phyloP scores from a whole-genome alignment of 768 basidiomycete genomes.

The Lentinula sp. region DNA sequence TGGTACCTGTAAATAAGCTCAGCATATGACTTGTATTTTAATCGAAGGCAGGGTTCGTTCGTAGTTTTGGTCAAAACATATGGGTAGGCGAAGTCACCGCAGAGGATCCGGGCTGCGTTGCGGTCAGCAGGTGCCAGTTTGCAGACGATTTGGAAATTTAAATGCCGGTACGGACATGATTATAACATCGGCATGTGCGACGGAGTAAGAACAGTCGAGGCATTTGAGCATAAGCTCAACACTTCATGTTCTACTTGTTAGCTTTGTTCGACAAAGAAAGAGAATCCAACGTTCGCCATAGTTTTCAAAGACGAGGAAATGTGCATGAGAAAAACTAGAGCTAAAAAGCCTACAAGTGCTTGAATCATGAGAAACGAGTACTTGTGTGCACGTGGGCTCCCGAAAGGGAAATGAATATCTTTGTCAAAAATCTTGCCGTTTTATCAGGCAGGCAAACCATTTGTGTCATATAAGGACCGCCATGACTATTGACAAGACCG shows the following conservation, averaged over 20 bases:
- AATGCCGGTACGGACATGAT: neutral
- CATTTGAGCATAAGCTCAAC: too few relatives aligned
- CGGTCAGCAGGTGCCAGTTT: neutral
- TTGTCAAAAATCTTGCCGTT: neutral
- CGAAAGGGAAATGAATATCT: neutral
- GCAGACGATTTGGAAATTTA: neutral
- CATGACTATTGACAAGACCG: slow-evolving; percentile 25
- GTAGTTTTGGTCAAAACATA: neutral
- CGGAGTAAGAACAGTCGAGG: neutral
- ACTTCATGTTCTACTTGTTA: too few relatives aligned
- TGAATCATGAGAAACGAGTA: too few relatives aligned
- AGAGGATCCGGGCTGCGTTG: neutral
- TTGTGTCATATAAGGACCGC: slow-evolving; percentile 3
- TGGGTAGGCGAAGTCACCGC: neutral
- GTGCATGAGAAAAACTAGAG: too few relatives aligned
- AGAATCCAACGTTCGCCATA: too few relatives aligned
- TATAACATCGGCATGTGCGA: neutral
- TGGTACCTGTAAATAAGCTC: neutral
- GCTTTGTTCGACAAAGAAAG: too few relatives aligned
- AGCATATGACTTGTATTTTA: too few relatives aligned
- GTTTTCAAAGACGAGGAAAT: too few relatives aligned
- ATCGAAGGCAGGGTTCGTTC: too few relatives aligned
- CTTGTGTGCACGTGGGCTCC: neutral
- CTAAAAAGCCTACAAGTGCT: too few relatives aligned
- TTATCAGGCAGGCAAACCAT: neutral